A percentile compares a stretch with the other conserved stretches of the same genome.
These are phyloP conservation scores for Trichophyton schoenleinii DNA, from an alignment of 2,329 filamentous ascomycete genomes.

Conservation along the genomic window DNA sequence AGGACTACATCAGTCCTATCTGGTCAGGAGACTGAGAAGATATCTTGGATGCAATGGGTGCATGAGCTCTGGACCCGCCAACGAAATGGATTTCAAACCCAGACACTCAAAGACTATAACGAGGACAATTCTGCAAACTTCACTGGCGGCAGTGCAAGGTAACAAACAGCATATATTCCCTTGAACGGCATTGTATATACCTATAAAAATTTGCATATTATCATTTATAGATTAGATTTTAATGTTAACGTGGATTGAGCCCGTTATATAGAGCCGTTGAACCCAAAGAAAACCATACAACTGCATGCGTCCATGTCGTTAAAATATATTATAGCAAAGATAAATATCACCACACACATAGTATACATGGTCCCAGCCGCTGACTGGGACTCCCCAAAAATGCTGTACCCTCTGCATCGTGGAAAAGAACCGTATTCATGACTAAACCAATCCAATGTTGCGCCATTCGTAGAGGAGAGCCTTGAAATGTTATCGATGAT, in stretches of 20 bases:
- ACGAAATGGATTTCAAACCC: not conserved
- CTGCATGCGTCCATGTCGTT: not conserved
- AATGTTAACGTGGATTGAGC: not conserved
- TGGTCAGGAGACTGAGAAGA: slow-evolving; percentile 47
- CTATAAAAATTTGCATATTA: not conserved
- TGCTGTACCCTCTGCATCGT: not conserved
- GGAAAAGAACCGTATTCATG: not conserved
- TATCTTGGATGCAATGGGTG: slow-evolving; percentile 46
- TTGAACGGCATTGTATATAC: not conserved
- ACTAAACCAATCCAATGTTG: not conserved
- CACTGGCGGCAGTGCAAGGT: not conserved
- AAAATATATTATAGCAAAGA: slow-evolving; percentile 2
- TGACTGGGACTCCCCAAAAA: not conserved
- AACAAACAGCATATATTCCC: not conserved
- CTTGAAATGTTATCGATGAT: not conserved
- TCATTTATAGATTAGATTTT: not conserved
- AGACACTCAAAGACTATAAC: no score
- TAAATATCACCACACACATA: not conserved
- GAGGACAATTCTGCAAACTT: not conserved
- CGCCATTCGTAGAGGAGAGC: not conserved
- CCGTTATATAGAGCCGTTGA: not conserved
- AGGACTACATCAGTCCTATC: slow-evolving; percentile 50
- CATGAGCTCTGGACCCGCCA: not conserved
- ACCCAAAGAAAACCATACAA: not conserved
- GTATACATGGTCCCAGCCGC: not conserved